Conservation (phyloP, 2,329 filamentous ascomycete species). For the Paraphaeosphaeria sporulosa region DNA sequence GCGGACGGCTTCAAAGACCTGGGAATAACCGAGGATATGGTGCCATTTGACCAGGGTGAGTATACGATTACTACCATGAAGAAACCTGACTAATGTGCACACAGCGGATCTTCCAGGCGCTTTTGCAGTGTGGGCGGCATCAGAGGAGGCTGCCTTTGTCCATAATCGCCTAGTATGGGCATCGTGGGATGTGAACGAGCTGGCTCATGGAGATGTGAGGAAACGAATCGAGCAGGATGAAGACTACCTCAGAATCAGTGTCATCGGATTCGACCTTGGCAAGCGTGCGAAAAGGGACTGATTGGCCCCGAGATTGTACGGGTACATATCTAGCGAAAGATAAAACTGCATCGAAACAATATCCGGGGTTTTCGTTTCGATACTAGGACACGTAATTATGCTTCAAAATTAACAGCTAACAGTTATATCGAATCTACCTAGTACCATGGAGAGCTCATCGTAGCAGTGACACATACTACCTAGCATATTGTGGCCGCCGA, state of each 20-base stretch:
- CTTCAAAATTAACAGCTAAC: too few species aligned
- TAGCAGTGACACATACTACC: too few species aligned
- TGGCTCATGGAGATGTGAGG: conserved; percentile 24
- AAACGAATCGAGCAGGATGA: conserved; percentile 16
- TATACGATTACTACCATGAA: neutral
- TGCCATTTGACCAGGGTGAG: conserved; percentile 12
- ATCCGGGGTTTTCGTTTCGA: too few species aligned
- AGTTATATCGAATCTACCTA: too few species aligned
- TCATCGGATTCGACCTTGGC: neutral
- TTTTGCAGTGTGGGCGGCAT: conserved; percentile 50
- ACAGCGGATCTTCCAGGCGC: conserved; percentile 27
- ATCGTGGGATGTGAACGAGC: conserved; percentile 55
- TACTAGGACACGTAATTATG: too few species aligned
- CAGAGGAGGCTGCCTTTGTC: conserved; percentile 50
- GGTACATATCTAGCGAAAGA: too few species aligned
- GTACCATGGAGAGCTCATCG: too few species aligned
- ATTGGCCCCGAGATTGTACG: neutral
- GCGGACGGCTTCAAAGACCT: neutral
- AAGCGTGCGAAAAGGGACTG: neutral
- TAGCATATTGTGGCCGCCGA: too few species aligned
- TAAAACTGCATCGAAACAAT: too few species aligned
- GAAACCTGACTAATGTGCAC: neutral
- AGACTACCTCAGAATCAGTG: conserved; percentile 12
- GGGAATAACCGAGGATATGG: conserved; percentile 7
- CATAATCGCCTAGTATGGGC: conserved; percentile 49